Evolutionary conservation across 371 early-diverging fungal species (phyloP).

Genomic region (Mucor indicus): DNA sequence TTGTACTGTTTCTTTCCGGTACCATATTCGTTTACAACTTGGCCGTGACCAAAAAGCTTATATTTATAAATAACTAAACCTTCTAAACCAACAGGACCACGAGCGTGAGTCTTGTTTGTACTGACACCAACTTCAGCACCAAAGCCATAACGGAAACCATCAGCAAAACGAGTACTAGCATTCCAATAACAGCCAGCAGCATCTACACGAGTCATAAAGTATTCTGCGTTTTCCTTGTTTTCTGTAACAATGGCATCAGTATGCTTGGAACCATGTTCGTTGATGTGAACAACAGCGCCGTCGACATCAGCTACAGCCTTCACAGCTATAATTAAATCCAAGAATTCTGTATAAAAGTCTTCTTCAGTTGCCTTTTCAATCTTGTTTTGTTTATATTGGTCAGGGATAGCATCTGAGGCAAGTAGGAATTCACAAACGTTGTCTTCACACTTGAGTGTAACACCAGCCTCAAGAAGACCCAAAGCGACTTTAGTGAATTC

Average conservation of each 20-base stretch:
- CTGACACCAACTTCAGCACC: conserved; percentile 96
- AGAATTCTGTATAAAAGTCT: conserved; percentile 88
- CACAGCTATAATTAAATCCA: conserved; percentile 84
- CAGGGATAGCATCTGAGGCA: conserved; percentile 3
- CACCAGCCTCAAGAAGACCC: conserved; percentile 54
- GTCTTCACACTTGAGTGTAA: conserved; percentile 63
- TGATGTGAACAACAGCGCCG: conserved; percentile 89
- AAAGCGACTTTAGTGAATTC: conserved; percentile 49
- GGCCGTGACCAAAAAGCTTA: conserved; percentile 88
- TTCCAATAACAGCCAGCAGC: conserved; percentile 98
- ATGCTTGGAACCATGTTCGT: conserved; percentile 90
- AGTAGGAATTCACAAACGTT: conserved; percentile 26
- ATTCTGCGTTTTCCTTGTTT: conserved; percentile 64
- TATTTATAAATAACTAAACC: conserved; percentile 97
- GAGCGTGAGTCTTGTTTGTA: conserved; percentile 97
- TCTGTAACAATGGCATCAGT: conserved; percentile 94
- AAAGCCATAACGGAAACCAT: conserved; percentile 97
- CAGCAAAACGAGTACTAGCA: conserved; percentile 94
- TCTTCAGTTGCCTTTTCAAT: conserved; percentile 32
- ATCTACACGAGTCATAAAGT: conserved; percentile 89
- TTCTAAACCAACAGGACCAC: conserved; percentile 96
- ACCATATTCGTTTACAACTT: conserved; percentile 77
- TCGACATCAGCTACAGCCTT: conserved; percentile 71
- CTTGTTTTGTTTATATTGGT: conserved; percentile 17
- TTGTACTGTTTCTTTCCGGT: conserved; percentile 70